Conservation (phyloP, 1,139 yeast genomes). For the Geotrichum aggregatum region DNA sequence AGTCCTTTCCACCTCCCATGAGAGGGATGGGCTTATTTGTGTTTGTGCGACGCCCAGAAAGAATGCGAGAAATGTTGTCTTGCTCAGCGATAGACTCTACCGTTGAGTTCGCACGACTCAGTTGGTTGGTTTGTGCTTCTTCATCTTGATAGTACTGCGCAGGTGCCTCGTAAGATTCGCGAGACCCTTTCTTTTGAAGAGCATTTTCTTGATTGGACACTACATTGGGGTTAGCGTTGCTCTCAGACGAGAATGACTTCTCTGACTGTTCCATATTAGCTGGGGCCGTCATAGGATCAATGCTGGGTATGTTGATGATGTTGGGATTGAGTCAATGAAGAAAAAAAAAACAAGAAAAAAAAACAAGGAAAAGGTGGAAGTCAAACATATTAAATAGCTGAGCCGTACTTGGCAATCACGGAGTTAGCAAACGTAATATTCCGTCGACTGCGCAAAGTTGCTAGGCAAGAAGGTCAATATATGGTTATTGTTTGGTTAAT, state of each 20-base stretch:
- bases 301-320: too few species aligned
- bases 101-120: background rate
- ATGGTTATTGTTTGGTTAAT: too few species aligned
- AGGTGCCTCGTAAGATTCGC: background rate
- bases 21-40: conserved; percentile 9
- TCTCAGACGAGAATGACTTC: background rate
- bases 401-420: too few species aligned
- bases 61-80: conserved; percentile 20
- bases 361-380: too few species aligned
- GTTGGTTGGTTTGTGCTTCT: conserved; percentile 3
- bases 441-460: too few species aligned
- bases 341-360: too few species aligned
- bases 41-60: conserved; percentile 13
- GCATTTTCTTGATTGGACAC: background rate
- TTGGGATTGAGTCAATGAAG: too few species aligned
- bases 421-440: too few species aligned
- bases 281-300: too few species aligned
- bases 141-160: conserved; percentile 5
- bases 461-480: too few species aligned
- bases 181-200: background rate
- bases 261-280: background rate
- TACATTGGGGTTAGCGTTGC: background rate
- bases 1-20: conserved; percentile 47
- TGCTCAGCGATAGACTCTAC: conserved; percentile 21
- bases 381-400: too few species aligned